A percentile compares a stretch with the other conserved stretches of the same genome.
Evolutionary conservation across 768 basidiomycete genomes (phyloP).

Genomic region (Tylopilus plumbeoviolaceoides): DNA sequence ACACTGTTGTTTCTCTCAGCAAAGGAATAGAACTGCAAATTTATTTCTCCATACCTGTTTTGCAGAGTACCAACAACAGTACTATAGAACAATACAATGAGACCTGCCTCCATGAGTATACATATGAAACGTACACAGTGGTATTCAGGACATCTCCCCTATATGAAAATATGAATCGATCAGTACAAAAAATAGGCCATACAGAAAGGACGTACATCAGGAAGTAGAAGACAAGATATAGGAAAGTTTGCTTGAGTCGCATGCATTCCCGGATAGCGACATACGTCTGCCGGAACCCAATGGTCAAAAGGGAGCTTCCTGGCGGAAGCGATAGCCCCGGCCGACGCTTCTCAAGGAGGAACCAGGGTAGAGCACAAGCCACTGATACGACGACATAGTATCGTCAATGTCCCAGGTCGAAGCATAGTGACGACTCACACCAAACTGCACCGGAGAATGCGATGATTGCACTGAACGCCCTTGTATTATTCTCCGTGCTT

Average conservation of each 20-base stretch:
- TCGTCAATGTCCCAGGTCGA: background rate
- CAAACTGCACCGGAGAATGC: conserved; percentile 78
- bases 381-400: conserved; percentile 34
- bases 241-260: conserved; percentile 66
- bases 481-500: conserved; percentile 70
- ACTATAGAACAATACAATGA: conserved; percentile 30
- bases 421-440: conserved; percentile 40
- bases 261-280: conserved; percentile 61
- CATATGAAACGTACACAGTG: conserved; percentile 48
- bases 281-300: conserved; percentile 67
- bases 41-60: conserved; percentile 47
- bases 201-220: conserved; percentile 49
- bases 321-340: conserved; percentile 60
- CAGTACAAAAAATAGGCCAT: background rate
- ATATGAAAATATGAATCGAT: background rate
- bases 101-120: background rate
- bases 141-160: conserved; percentile 78
- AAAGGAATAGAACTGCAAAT: background rate
- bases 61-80: conserved; percentile 71
- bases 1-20: conserved; percentile 38
- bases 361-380: conserved; percentile 69
- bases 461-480: conserved; percentile 70
- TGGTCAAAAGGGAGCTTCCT: conserved; percentile 50
- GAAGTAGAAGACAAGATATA: conserved; percentile 74
- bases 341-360: conserved; percentile 61